Evolutionary conservation across 495 filamentous ascomycete genomes (phyloP), one percentile per base, ranked within the genome.

Genomic region (Xylaria venustula): DNA sequence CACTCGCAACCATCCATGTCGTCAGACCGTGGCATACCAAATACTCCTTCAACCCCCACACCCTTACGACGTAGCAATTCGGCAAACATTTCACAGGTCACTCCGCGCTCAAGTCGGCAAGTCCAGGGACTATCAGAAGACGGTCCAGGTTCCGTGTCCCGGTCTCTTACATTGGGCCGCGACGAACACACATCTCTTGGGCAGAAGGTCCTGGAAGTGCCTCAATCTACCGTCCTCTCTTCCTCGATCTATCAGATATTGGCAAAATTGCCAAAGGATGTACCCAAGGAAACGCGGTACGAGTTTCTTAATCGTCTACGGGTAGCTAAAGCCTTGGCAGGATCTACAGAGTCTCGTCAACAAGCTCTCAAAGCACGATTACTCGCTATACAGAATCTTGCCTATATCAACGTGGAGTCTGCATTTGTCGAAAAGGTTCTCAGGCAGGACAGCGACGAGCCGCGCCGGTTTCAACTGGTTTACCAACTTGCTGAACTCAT

Each of bases 401-500:
- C 92, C 8, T 97, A 95, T 72, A 87, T 98, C 54, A 86, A 92
- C 65, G 80, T 84, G 2, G 95, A 98, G 66, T 71, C 80, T 6
- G 78, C 83, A 8, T 97, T 98, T 68, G 81, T 90, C 46, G 86
- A 92, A 63, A 96, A 91, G 74, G 83, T 96, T 42, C 77, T 96
- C 22, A 90, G 89, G 67, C 88, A 90, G 66, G 95, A 99, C 66
- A 85, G 85, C 54, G 95, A 99, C 71, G 91, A 96, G 71, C 91
- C 94, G 2, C 87, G 93, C 53, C 85, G 90, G 58, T 85, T 93
- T 54, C 95, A 99, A 72, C 78, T 98, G 22, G 85, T 90, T 3
- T 96, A 96, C 69, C 95, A 99, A 65, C 85, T 98, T 30, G 89
- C 88, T 22, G 93, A 97, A 70, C 73, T 99, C 50, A 87, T 98